A percentile compares a stretch with the other conserved stretches of the same genome.
Conservation (phyloP, 768 basidiomycete genomes). For the Wakefieldia striispora region DNA sequence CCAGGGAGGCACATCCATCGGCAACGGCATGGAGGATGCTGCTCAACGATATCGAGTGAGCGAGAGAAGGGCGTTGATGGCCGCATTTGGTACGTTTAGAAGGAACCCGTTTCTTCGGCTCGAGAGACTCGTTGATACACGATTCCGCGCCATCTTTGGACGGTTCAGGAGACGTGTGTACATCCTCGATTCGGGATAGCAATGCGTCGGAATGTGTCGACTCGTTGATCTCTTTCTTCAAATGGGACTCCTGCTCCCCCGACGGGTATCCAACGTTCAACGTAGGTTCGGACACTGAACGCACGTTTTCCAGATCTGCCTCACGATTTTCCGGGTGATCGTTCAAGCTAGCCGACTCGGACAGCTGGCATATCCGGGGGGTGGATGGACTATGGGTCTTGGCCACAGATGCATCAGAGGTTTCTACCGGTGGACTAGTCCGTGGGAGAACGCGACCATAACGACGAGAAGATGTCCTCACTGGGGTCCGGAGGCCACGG, state of each 20-base stretch:
- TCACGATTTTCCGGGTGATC: not conserved
- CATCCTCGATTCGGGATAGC: slow-evolving; percentile 13
- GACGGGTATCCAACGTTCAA: not conserved
- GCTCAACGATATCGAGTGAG: slow-evolving; percentile 15
- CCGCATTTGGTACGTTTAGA: not conserved
- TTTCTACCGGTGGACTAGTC: not conserved
- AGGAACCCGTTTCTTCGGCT: not conserved
- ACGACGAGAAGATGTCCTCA: slow-evolving; percentile 17
- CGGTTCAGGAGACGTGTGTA: not conserved
- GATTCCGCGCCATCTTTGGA: not conserved
- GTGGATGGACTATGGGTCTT: not conserved
- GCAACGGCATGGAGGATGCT: slow-evolving; percentile 13
- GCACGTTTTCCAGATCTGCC: not conserved
- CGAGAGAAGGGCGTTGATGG: slow-evolving; percentile 14
- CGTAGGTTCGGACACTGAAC: slow-evolving; percentile 14
- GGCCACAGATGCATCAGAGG: not conserved
- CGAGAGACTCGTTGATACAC: not conserved
- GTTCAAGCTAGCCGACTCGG: not conserved
- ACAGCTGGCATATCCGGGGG: not conserved
- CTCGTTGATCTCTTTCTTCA: slow-evolving; percentile 5
- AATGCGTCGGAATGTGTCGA: slow-evolving; percentile 13
- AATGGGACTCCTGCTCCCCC: slow-evolving; percentile 4
- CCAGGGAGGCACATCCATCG: slow-evolving; percentile 15
- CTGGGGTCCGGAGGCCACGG: slow-evolving; percentile 8
- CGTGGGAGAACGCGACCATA: slow-evolving; percentile 6